Percentiles rank a stretch among this genome's conserved stretches.
Conservation (phyloP, 169 alveolate species). For the Plasmodium gallinaceum region DNA sequence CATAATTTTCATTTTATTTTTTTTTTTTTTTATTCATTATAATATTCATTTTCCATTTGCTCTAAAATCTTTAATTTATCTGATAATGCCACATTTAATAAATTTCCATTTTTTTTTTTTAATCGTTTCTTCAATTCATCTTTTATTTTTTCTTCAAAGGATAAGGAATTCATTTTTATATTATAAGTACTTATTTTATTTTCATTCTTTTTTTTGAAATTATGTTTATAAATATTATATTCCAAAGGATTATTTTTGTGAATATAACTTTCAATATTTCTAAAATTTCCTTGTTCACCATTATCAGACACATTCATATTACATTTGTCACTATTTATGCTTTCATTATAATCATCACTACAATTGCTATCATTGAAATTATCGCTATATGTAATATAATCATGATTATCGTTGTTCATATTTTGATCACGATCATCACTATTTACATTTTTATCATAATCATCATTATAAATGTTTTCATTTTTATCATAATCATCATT, state of each 20-base stretch:
- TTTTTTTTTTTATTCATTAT: slow-evolving; percentile 8
- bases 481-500: not conserved
- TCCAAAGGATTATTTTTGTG: not conserved
- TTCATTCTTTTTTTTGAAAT: not conserved
- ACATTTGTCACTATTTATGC: not conserved
- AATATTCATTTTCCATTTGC: slow-evolving; percentile 77
- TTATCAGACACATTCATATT: slow-evolving; percentile 1
- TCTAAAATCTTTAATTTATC: slow-evolving; percentile 72
- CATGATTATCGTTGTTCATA: slow-evolving; percentile 3
- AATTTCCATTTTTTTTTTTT: slow-evolving; percentile 48
- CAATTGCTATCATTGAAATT: not conserved
- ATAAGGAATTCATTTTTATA: not conserved
- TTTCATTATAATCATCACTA: not conserved
- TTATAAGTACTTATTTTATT: slow-evolving; percentile 19
- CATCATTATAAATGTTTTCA: not conserved
- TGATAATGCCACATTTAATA: slow-evolving; percentile 58
- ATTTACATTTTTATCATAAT: slow-evolving; percentile 18
- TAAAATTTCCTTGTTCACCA: not conserved
- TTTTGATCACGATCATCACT: slow-evolving; percentile 4
- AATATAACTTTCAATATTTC: slow-evolving; percentile 17
- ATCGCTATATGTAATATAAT: not conserved
- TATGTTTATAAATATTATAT: not conserved
- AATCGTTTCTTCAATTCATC: slow-evolving; percentile 58
- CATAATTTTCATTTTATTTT: slow-evolving; percentile 4
- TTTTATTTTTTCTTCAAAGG: slow-evolving; percentile 71